Percentiles rank a stretch among this genome's conserved stretches.
These are phyloP conservation scores for Chlamydomonas sp. DNA, from an alignment of 139 green algal species.

Conservation along the genomic window DNA sequence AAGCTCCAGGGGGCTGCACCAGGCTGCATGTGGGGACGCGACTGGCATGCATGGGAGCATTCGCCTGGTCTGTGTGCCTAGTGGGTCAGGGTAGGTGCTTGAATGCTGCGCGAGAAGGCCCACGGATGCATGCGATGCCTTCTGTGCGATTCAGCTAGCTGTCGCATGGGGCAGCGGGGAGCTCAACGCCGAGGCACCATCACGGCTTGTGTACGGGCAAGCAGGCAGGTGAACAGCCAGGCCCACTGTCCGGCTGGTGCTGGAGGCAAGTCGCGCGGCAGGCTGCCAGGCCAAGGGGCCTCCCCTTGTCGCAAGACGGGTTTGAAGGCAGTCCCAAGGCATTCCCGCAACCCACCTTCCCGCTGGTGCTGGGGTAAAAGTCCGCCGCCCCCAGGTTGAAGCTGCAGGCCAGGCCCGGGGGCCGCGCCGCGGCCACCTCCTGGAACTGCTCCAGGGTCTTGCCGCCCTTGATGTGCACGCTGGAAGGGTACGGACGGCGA, in stretches of 20 bases:
- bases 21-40: neutral
- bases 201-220: no score
- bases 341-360: slow-evolving; percentile 63
- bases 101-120: no score
- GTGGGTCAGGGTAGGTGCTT: no score
- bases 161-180: no score
- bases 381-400: slow-evolving; percentile 70
- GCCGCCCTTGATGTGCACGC: slow-evolving; percentile 44
- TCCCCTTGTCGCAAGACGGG: no score
- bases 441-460: slow-evolving; percentile 49
- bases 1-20: neutral
- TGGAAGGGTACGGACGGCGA: neutral
- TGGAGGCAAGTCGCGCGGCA: no score
- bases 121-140: no score
- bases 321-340: neutral
- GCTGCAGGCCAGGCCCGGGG: slow-evolving; percentile 51
- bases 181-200: no score
- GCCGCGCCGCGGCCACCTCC: slow-evolving; percentile 10
- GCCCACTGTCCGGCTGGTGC: neutral
- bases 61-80: no score
- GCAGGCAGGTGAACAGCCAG: neutral
- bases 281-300: no score
- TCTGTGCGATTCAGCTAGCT: no score
- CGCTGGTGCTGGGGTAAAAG: slow-evolving; percentile 76
- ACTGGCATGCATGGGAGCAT: no score